phyloP scores from a whole-genome alignment of 495 filamentous ascomycete genomes.

The Trichocladium uniseriatum region DNA sequence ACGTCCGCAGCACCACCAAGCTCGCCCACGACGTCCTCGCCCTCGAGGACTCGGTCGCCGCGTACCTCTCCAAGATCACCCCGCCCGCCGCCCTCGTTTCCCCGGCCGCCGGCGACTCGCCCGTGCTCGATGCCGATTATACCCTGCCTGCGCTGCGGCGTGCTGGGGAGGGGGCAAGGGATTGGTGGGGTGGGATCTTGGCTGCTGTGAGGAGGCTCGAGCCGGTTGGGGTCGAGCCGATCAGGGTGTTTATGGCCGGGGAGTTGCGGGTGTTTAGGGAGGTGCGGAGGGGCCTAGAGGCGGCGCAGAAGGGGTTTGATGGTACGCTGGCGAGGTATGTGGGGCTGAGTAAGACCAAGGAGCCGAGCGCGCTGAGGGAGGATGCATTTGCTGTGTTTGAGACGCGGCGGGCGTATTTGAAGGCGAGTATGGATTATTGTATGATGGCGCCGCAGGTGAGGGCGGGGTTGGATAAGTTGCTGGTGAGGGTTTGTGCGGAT shows the following conservation, averaged over 20 bases:
- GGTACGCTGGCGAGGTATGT: constrained; percentile 68
- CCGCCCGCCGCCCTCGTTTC: constrained; percentile 45
- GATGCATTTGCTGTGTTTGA: constrained; percentile 96
- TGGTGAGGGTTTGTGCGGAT: constrained; percentile 75
- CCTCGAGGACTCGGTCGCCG: constrained; percentile 60
- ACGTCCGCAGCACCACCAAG: constrained; percentile 68
- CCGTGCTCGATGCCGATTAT: constrained; percentile 88
- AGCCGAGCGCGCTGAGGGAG: constrained; percentile 79
- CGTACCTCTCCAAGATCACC: constrained; percentile 60
- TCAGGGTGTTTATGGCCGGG: constrained; percentile 60
- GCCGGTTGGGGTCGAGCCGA: constrained; percentile 65
- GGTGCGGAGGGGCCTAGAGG: constrained; percentile 60
- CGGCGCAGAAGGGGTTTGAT: constrained; percentile 78
- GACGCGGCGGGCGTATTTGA: constrained; percentile 81
- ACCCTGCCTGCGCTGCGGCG: constrained; percentile 76
- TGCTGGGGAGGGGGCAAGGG: constrained; percentile 73
- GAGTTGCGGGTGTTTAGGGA: constrained; percentile 61
- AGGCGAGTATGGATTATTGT: constrained; percentile 88
- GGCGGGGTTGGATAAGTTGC: constrained; percentile 68
- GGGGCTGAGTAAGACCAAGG: constrained; percentile 82
- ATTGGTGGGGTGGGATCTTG: constrained; percentile 76
- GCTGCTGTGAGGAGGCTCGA: constrained; percentile 66
- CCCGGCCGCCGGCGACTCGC: constrained; percentile 50
- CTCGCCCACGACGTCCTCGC: constrained; percentile 61
- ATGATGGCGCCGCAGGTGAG: constrained; percentile 75